Evolutionary conservation across 495 filamentous ascomycete species (phyloP).

Genomic region (Terfezia claveryi): DNA sequence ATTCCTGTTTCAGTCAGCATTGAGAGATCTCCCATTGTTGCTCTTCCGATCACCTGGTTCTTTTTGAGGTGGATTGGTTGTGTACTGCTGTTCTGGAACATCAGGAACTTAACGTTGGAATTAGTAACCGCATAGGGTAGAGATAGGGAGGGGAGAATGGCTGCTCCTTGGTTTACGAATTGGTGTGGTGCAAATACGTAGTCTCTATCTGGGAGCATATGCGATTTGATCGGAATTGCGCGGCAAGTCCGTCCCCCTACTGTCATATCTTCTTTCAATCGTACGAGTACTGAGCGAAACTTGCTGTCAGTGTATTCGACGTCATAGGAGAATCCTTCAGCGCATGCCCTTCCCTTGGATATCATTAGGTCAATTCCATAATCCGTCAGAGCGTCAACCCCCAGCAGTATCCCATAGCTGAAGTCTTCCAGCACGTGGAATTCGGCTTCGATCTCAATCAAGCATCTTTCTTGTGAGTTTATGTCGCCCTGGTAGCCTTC

Average conservation of each 20-base stretch:
- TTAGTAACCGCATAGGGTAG: too few species aligned
- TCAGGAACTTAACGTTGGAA: too few species aligned
- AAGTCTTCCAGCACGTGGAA: neutral
- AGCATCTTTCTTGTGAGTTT: neutral
- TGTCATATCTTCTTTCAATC: neutral
- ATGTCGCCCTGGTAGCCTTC: neutral
- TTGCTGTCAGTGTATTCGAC: neutral
- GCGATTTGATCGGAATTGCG: neutral
- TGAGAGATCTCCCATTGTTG: too few species aligned
- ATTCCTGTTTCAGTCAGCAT: too few species aligned
- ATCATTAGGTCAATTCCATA: neutral
- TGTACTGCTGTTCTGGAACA: too few species aligned
- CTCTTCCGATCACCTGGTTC: too few species aligned
- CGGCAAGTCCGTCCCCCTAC: too few species aligned
- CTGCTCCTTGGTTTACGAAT: neutral
- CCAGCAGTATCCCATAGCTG: neutral
- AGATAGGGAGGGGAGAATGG: too few species aligned
- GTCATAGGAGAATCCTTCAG: neutral
- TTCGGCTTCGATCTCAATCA: neutral
- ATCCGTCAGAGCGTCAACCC: neutral
- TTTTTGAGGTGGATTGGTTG: too few species aligned
- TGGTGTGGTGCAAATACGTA: neutral
- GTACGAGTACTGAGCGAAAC: neutral
- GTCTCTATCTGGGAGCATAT: neutral
- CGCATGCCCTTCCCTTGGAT: neutral